phyloP scores from a whole-genome alignment of 2,329 filamentous ascomycete genomes.

The Trichoderma cornu-damae region DNA sequence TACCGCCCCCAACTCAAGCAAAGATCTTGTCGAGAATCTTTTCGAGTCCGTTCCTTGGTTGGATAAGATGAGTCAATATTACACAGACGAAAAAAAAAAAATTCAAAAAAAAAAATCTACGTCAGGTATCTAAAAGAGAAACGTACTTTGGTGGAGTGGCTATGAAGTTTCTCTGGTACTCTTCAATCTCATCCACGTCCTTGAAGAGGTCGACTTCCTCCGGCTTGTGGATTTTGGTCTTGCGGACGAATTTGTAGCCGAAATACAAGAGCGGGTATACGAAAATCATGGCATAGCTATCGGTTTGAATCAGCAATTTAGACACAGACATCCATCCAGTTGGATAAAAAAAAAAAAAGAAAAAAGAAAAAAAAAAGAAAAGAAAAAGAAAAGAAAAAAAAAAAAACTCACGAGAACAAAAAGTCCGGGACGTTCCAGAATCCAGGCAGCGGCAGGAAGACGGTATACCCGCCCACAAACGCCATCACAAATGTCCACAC shows the following conservation, averaged over 20 bases:
- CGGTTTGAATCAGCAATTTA: too few relatives aligned
- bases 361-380: too few relatives aligned
- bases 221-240: slow-evolving; percentile 52
- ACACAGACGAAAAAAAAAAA: neutral
- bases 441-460: slow-evolving; percentile 58
- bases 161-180: slow-evolving; percentile 59
- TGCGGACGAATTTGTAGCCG: slow-evolving; percentile 66
- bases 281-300: slow-evolving; percentile 64
- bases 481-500: slow-evolving; percentile 63
- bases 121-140: neutral
- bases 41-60: slow-evolving; percentile 22
- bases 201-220: slow-evolving; percentile 58
- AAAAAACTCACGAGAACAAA: slow-evolving; percentile 56
- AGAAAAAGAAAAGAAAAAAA: neutral
- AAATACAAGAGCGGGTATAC: slow-evolving; percentile 65
- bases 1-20: neutral
- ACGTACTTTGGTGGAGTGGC: slow-evolving; percentile 48
- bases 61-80: neutral
- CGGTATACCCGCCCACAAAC: slow-evolving; percentile 68
- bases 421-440: slow-evolving; percentile 66
- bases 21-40: slow-evolving; percentile 24
- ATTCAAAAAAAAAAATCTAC: too few relatives aligned
- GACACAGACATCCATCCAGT: too few relatives aligned
- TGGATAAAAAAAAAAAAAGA: too few relatives aligned
- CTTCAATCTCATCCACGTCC: slow-evolving; percentile 61